Conservation (phyloP, 1,284 basidiomycete genomes). For the Pisolithus thermaeus region DNA sequence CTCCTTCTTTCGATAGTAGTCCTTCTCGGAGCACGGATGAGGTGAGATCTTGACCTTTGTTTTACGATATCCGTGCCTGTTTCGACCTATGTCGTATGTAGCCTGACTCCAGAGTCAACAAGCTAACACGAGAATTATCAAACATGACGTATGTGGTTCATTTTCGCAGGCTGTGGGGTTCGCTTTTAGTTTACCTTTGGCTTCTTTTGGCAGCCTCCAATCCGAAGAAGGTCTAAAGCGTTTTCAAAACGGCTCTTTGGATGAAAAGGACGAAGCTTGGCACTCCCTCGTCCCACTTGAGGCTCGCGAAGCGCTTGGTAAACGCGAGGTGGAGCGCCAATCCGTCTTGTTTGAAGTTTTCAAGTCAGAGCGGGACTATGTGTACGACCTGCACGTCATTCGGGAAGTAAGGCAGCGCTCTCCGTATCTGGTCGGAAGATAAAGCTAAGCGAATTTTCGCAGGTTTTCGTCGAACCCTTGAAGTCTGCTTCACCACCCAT, state of each 20-base stretch:
- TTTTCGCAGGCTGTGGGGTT: constrained; percentile 14
- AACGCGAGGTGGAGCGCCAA: constrained; percentile 72
- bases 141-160: constrained; percentile 45
- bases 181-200: background rate
- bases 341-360: constrained; percentile 79
- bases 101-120: constrained; percentile 27
- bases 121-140: constrained; percentile 45
- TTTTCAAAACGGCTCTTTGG: constrained; percentile 59
- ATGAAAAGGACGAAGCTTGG: constrained; percentile 69
- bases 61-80: background rate
- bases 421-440: background rate
- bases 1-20: constrained; percentile 13
- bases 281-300: constrained; percentile 63
- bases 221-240: constrained; percentile 58
- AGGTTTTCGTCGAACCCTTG: constrained; percentile 70
- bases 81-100: constrained; percentile 9
- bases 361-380: constrained; percentile 78
- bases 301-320: constrained; percentile 62
- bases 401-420: constrained; percentile 43
- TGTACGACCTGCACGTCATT: constrained; percentile 64
- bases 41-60: constrained; percentile 15
- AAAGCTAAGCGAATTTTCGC: constrained; percentile 5
- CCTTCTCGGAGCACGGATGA: constrained; percentile 15
- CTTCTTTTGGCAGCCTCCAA: constrained; percentile 35
- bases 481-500: constrained; percentile 49